Conservation (phyloP, 495 filamentous ascomycete species). For the Aspergillus ostianus region DNA sequence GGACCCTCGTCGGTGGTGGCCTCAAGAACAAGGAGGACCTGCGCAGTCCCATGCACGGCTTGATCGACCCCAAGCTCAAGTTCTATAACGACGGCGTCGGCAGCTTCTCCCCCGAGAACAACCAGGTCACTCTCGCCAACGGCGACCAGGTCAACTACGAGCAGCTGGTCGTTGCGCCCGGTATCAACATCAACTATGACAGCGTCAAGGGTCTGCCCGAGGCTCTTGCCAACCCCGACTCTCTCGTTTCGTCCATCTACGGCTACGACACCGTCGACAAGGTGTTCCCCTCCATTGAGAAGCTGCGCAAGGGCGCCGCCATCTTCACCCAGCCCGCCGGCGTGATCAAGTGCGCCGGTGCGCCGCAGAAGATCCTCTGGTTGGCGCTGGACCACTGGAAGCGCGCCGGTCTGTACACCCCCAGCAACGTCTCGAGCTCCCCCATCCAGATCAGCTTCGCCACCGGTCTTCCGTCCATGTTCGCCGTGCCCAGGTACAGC, state of each 20-base stretch:
- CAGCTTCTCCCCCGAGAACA: constrained; percentile 56
- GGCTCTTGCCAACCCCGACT: constrained; percentile 53
- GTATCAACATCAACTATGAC: constrained; percentile 55
- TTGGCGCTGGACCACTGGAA: constrained; percentile 67
- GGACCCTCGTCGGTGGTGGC: constrained; percentile 67
- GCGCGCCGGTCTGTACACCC: constrained; percentile 55
- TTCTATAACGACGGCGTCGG: constrained; percentile 56
- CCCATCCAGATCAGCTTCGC: constrained; percentile 62
- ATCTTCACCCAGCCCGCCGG: constrained; percentile 70
- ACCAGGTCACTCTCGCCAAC: constrained; percentile 56
- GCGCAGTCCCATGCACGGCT: constrained; percentile 46
- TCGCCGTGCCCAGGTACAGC: constrained; percentile 68
- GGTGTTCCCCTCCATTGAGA: constrained; percentile 53
- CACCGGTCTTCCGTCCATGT: constrained; percentile 62
- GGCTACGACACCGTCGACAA: constrained; percentile 60
- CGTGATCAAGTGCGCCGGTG: constrained; percentile 66
- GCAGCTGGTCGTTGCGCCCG: constrained; percentile 63
- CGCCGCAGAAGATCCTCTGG: constrained; percentile 72
- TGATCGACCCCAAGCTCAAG: constrained; percentile 60
- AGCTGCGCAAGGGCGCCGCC: constrained; percentile 55
- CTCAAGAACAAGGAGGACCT: constrained; percentile 57
- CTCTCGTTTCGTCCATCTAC: constrained; percentile 64
- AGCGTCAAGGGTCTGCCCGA: constrained; percentile 59
- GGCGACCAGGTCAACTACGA: constrained; percentile 61
- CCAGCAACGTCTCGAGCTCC: constrained; percentile 36